Evolutionary conservation across 2,329 filamentous ascomycete genomes (phyloP).

Genomic region (Stagonosporopsis vannaccii): DNA sequence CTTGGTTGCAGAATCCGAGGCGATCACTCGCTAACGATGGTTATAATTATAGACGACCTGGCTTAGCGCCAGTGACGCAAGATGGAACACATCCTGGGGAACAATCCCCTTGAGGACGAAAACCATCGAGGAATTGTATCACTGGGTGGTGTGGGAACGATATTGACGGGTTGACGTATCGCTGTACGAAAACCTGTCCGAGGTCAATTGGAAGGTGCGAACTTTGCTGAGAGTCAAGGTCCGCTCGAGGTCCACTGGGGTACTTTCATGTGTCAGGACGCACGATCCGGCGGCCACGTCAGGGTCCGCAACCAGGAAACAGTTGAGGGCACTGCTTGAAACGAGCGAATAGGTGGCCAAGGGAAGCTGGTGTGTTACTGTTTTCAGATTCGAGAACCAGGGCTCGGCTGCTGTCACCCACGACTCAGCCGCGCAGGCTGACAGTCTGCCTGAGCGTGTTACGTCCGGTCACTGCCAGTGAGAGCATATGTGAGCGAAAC

Average conservation of each 20-base stretch:
- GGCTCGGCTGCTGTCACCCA: slow-evolving; percentile 23
- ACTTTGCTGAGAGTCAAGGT: slow-evolving; percentile 22
- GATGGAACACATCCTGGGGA: neutral
- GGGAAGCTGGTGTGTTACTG: slow-evolving; percentile 11
- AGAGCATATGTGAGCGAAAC: slow-evolving; percentile 21
- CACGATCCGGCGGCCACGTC: slow-evolving; percentile 26
- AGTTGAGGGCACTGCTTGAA: slow-evolving; percentile 15
- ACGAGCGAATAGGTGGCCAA: slow-evolving; percentile 18
- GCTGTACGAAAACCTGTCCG: neutral
- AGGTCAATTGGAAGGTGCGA: slow-evolving; percentile 8
- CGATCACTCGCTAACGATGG: slow-evolving; percentile 23
- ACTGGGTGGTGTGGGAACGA: neutral
- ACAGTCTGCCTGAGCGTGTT: slow-evolving; percentile 18
- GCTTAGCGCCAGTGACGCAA: slow-evolving; percentile 26
- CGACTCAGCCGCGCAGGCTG: slow-evolving; percentile 38
- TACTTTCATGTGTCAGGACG: slow-evolving; percentile 19
- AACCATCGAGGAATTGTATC: neutral
- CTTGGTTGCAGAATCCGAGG: slow-evolving; percentile 7
- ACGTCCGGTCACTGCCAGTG: slow-evolving; percentile 25
- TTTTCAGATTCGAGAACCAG: slow-evolving; percentile 2
- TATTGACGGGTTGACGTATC: neutral
- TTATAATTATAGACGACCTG: slow-evolving; percentile 21
- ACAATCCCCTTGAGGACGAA: neutral
- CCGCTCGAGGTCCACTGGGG: slow-evolving; percentile 14
- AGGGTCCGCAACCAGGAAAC: slow-evolving; percentile 17